Evolutionary conservation across 1,284 basidiomycete genomes (phyloP).

Genomic region (Testicularia cyperi): DNA sequence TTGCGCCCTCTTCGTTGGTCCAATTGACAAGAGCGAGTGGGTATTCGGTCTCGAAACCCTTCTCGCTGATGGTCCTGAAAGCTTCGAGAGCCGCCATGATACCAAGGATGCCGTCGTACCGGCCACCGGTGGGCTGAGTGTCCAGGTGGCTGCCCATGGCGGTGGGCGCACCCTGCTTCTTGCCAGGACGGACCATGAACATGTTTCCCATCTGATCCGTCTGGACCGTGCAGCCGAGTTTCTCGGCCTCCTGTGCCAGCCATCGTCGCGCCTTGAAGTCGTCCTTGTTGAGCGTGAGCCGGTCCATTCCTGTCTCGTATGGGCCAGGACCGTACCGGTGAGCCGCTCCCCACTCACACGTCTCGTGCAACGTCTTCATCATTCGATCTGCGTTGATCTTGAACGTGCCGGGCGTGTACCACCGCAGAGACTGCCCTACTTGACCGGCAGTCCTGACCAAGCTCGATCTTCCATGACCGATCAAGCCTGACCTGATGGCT

Average conservation of each 20-base stretch:
- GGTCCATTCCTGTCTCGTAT: conserved; percentile 25
- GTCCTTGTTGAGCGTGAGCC: conserved; percentile 52
- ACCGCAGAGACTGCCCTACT: no score
- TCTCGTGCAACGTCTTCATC: conserved; percentile 53
- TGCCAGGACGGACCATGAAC: conserved; percentile 48
- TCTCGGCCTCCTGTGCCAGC: conserved; percentile 47
- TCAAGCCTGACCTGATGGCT: no score
- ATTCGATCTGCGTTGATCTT: conserved; percentile 45
- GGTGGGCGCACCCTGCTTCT: conserved; percentile 6
- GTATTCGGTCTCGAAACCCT: conserved; percentile 11
- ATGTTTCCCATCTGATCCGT: conserved; percentile 57
- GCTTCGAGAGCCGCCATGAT: conserved; percentile 34
- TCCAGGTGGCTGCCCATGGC: conserved; percentile 35
- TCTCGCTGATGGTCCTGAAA: conserved; percentile 18
- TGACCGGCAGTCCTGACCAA: no score
- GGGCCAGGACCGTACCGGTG: conserved; percentile 17
- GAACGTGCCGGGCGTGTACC: conserved; percentile 15
- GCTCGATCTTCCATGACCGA: no score
- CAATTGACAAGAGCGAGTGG: conserved; percentile 27
- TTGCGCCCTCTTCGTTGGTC: conserved; percentile 35
- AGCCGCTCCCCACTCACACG: conserved; percentile 49
- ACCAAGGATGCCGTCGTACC: conserved; percentile 34
- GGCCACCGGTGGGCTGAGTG: conserved; percentile 29
- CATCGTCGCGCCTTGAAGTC: conserved; percentile 54
- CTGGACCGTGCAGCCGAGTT: conserved; percentile 51